Evolutionary conservation across 2,329 filamentous ascomycete genomes (phyloP), one percentile per base, ranked within the genome.

Genomic region (Ilyonectria destructans): DNA sequence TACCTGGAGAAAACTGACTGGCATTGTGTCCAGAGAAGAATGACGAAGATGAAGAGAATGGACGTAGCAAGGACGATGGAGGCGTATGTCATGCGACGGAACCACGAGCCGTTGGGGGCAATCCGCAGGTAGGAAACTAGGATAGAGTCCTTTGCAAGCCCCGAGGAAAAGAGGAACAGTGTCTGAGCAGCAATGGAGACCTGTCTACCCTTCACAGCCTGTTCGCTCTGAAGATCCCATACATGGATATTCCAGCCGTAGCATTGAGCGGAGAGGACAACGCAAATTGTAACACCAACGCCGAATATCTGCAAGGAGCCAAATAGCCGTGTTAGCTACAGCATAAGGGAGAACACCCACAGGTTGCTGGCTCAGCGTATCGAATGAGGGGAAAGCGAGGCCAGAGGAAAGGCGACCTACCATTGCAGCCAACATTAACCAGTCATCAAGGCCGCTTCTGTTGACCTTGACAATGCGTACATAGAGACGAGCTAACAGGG

Each of bases 131-230:
- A 84, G 31, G 80, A 81, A 4, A 78, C 63, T 2, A 84, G 75
- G 33, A 84, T 84, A 1, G 82, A 84, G 2, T 80, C 61, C 64
- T 84, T 84, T 19, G 81, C 77, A 2, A 83, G 67, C 0, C 75
- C 76, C 0, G 82, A 83, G 6, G 81, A 78, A 23, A 82, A 79
- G 8, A 83, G 54, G 65, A 84, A 84, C 6, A 83, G 71, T 17
- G 78, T 79, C 71, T 84, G 82, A 1, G 74, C 80, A 6, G 81
- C 80, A 13, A 84, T 75, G 13, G 82, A 84, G 15, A 83, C 77
- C 67, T 84, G 71, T 26, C 76, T 69, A 3, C 81, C 80, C 17
- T 76, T 71, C 19, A 77, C 56, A 5, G 81, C 73, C 29, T 79
- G 1, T 55, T 49, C 1, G 63, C 46, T 10, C 64, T 77, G 5